These are phyloP conservation scores for Trichomonascus vanleenenianus DNA, from an alignment of 805 yeast genomes.

Conservation along the genomic window DNA sequence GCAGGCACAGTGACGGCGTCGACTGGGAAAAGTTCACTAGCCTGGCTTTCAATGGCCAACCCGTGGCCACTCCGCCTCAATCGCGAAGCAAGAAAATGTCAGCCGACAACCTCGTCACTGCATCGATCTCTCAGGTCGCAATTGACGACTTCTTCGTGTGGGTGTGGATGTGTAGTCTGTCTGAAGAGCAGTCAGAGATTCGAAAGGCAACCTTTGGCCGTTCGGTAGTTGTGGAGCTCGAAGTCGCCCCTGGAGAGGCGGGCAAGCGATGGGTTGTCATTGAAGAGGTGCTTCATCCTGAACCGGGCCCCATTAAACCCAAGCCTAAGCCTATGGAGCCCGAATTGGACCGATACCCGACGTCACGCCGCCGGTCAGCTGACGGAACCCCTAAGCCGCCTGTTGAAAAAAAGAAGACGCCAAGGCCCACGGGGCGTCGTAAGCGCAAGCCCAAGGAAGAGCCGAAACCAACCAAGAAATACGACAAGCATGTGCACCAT, in stretches of 20 bases:
- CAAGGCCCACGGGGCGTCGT: neutral
- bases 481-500: constrained; percentile 4
- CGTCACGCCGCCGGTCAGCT: neutral
- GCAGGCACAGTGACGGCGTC: neutral
- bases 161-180: constrained; percentile 80
- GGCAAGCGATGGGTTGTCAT: constrained; percentile 25
- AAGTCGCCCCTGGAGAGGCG: constrained; percentile 55
- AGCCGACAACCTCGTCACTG: constrained; percentile 28
- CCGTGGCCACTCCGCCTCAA: constrained; percentile 1
- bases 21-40: constrained; percentile 5
- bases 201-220: constrained; percentile 71
- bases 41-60: neutral
- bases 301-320: constrained; percentile 13
- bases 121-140: constrained; percentile 51
- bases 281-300: constrained; percentile 22
- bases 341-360: neutral
- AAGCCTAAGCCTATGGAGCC: constrained; percentile 1
- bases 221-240: constrained; percentile 74
- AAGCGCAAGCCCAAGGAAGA: neutral
- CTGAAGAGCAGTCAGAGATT: constrained; percentile 59
- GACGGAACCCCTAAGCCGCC: neutral
- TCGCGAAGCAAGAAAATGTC: neutral
- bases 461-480: neutral
- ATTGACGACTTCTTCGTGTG: constrained; percentile 85
- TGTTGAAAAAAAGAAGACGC: neutral